Evolutionary conservation across 371 early-diverging fungal species (phyloP).

Genomic region (Mucor plumbeus): DNA sequence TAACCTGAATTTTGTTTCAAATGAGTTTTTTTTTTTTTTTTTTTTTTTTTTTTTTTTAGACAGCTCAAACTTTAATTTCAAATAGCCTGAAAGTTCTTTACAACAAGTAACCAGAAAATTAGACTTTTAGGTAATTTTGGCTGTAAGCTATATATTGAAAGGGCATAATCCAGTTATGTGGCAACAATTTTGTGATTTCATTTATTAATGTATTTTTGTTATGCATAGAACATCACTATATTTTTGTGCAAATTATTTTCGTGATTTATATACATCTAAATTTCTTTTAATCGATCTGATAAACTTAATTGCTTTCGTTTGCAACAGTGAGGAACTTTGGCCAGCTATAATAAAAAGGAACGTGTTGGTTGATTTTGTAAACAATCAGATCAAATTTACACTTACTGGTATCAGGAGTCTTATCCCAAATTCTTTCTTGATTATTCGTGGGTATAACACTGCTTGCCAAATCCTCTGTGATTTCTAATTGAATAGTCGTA

Average conservation of each 20-base stretch:
- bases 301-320: neutral
- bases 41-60: too few relatives aligned
- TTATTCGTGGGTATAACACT: neutral
- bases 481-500: constrained; percentile 33
- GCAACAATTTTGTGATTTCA: too few relatives aligned
- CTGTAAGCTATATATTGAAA: too few relatives aligned
- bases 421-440: neutral
- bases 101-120: too few relatives aligned
- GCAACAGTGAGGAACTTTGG: neutral
- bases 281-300: neutral
- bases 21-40: too few relatives aligned
- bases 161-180: too few relatives aligned
- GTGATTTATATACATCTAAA: neutral
- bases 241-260: neutral
- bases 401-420: neutral
- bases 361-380: neutral
- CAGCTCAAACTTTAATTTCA: too few relatives aligned
- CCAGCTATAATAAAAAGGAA: neutral
- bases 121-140: too few relatives aligned
- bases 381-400: neutral
- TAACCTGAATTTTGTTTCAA: too few relatives aligned
- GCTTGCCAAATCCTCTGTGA: neutral
- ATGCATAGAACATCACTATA: too few relatives aligned
- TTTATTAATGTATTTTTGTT: too few relatives aligned
- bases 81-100: too few relatives aligned